Conservation (phyloP, 2,329 filamentous ascomycete genomes). For the Cercospora zeae-maydis region DNA sequence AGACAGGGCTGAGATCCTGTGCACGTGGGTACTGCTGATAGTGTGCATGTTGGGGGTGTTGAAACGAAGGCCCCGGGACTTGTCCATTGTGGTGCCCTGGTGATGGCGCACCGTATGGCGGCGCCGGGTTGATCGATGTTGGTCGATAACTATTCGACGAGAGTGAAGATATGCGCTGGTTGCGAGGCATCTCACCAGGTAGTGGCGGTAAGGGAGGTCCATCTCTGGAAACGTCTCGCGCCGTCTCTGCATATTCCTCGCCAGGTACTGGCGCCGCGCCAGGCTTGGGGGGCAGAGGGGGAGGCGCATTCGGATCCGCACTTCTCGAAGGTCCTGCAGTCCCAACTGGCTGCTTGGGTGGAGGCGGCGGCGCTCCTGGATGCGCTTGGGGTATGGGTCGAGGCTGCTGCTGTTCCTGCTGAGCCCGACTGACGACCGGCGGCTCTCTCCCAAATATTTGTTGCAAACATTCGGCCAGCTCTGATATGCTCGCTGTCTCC, state of each 20-base stretch:
- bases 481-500: conserved; percentile 76
- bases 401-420: conserved; percentile 50
- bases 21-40: conserved; percentile 21
- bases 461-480: conserved; percentile 76
- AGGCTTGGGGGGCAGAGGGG: conserved; percentile 57
- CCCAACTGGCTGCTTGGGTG: conserved; percentile 36
- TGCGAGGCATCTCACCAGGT: conserved; percentile 7
- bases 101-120: conserved; percentile 28
- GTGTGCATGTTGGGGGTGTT: conserved; percentile 35
- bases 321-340: conserved; percentile 17
- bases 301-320: conserved; percentile 34
- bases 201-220: conserved; percentile 32
- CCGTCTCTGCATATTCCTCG: conserved; percentile 30
- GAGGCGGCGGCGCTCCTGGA: conserved; percentile 35
- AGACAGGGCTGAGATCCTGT: conserved; percentile 32
- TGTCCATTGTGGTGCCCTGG: conserved; percentile 30
- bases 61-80: conserved; percentile 29
- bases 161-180: conserved; percentile 6
- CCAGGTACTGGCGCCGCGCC: conserved; percentile 36
- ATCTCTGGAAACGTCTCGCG: conserved; percentile 21
- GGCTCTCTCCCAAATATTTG: conserved; percentile 94
- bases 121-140: neutral
- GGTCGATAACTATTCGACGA: conserved; percentile 4
- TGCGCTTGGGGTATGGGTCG: conserved; percentile 62
- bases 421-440: conserved; percentile 74